Evolutionary conservation across 495 filamentous ascomycete genomes (phyloP).

Genomic region (Tetracladium setigerum): DNA sequence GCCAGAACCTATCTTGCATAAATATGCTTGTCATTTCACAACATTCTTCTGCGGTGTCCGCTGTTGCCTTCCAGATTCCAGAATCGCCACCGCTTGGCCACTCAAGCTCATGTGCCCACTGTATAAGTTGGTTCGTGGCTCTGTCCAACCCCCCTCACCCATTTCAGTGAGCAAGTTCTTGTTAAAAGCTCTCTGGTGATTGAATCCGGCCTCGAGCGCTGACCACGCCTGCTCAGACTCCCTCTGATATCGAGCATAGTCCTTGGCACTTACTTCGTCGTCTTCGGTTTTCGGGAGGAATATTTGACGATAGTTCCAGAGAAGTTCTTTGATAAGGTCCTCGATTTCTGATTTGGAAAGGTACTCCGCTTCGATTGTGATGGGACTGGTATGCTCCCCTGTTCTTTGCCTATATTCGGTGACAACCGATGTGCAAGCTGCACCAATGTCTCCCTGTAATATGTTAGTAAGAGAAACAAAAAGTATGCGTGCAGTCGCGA

Average conservation of each 20-base stretch:
- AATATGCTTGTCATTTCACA: constrained; percentile 21
- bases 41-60: constrained; percentile 22
- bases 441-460: constrained; percentile 17
- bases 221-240: constrained; percentile 20
- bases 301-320: constrained; percentile 21
- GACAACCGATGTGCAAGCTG: constrained; percentile 22
- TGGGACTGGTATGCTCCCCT: constrained; percentile 14
- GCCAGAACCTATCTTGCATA: constrained; percentile 24
- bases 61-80: constrained; percentile 22
- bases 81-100: constrained; percentile 17
- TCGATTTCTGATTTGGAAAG: constrained; percentile 17
- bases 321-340: constrained; percentile 19
- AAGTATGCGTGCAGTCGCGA: neutral
- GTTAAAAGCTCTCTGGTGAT: constrained; percentile 12
- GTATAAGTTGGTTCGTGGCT: constrained; percentile 9
- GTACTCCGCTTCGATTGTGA: constrained; percentile 22
- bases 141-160: constrained; percentile 14
- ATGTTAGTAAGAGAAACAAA: neutral
- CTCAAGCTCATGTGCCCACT: constrained; percentile 18
- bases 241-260: constrained; percentile 11
- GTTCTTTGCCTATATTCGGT: constrained; percentile 22
- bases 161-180: constrained; percentile 13
- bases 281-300: constrained; percentile 15
- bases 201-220: constrained; percentile 19
- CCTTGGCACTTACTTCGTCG: constrained; percentile 6